Percentiles rank a stretch among this genome's conserved stretches.
Conservation (phyloP, 2,329 filamentous ascomycete genomes). For the Talaromyces sp. region DNA sequence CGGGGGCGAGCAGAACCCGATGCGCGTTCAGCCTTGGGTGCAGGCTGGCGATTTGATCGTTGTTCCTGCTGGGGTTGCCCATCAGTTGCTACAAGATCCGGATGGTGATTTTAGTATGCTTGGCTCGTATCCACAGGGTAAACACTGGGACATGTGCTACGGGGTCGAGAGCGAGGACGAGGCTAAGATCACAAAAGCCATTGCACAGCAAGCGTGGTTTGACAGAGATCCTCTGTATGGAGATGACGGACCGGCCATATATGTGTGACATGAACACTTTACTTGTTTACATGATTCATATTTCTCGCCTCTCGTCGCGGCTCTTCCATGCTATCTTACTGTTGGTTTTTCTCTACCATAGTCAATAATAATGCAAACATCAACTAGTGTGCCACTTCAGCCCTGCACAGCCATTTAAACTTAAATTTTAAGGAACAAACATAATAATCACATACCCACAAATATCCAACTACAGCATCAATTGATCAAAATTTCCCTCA, state of each 20-base stretch:
- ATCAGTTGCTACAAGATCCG: conserved; percentile 56
- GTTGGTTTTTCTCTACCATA: background rate
- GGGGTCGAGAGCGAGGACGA: conserved; percentile 56
- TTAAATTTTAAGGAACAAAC: too few relatives aligned
- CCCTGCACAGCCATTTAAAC: too few relatives aligned
- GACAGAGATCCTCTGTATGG: conserved; percentile 57
- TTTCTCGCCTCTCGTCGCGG: too few relatives aligned
- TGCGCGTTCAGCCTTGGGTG: conserved; percentile 51
- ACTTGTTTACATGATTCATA: background rate
- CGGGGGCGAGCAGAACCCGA: conserved; percentile 58
- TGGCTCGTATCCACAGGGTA: conserved; percentile 56
- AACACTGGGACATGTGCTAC: conserved; percentile 68
- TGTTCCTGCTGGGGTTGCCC: conserved; percentile 60
- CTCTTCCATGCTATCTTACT: background rate
- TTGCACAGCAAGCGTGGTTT: conserved; percentile 52
- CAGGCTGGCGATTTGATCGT: conserved; percentile 59
- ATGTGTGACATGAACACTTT: conserved; percentile 23
- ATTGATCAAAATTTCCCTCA: too few relatives aligned
- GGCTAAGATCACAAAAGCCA: conserved; percentile 46
- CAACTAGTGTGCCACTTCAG: too few relatives aligned
- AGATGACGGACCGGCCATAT: conserved; percentile 46
- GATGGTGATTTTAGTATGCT: conserved; percentile 59
- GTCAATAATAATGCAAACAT: too few relatives aligned
- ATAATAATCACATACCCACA: too few relatives aligned
- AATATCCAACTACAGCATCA: too few relatives aligned